phyloP scores from a whole-genome alignment of 192 early-diverging fungal genomes.

The Powellomyces hirtus region DNA sequence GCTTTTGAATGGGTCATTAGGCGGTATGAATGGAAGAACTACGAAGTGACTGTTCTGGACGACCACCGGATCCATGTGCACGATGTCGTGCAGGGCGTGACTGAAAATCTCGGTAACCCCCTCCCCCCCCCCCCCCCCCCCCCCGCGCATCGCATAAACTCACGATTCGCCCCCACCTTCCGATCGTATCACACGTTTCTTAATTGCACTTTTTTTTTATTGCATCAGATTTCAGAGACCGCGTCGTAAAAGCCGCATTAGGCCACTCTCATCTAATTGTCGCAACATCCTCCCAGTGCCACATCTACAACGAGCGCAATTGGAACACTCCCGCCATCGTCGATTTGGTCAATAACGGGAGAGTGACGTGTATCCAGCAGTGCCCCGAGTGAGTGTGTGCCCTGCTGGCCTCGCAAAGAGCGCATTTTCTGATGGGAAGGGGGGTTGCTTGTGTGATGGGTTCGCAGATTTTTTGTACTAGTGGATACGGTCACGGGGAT shows the following conservation, averaged over 20 bases:
- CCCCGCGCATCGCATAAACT: no score
- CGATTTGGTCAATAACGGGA: conserved; percentile 52
- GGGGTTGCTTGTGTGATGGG: no score
- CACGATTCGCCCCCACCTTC: no score
- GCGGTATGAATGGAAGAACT: conserved; percentile 57
- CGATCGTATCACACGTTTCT: not conserved
- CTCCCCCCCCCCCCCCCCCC: no score
- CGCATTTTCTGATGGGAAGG: no score
- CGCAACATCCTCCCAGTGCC: conserved; percentile 53
- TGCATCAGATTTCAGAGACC: conserved; percentile 51
- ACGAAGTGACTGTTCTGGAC: conserved; percentile 54
- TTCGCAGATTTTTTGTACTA: conserved; percentile 48
- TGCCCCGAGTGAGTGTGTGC: conserved; percentile 45
- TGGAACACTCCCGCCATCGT: conserved; percentile 62
- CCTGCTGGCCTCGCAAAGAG: no score
- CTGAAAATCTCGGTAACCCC: conserved; percentile 46
- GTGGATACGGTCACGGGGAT: conserved; percentile 55
- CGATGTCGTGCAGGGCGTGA: conserved; percentile 46
- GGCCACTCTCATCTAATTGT: conserved; percentile 52
- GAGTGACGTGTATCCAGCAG: conserved; percentile 60
- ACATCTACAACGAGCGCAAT: conserved; percentile 57
- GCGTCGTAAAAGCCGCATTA: conserved; percentile 52
- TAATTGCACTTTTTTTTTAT: not conserved
- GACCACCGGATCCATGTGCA: conserved; percentile 50
- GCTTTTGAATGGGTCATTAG: conserved; percentile 19